Conservation (phyloP, 164 flowering plant genomes). For the Stephania yunnanensis region DNA sequence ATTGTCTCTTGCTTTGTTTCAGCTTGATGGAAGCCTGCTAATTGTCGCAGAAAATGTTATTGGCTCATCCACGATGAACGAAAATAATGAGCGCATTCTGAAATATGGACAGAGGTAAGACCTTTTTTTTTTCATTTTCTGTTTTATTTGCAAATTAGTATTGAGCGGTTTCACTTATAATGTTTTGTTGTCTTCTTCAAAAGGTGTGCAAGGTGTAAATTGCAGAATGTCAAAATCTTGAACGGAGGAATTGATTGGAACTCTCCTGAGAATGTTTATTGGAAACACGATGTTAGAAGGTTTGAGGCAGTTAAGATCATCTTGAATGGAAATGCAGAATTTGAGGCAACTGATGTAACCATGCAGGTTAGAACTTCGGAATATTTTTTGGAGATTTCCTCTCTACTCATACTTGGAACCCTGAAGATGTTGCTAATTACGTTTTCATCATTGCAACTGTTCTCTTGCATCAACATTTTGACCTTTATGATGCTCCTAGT, state of each 20-base stretch:
- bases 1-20: constrained; percentile 16
- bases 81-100: constrained; percentile 49
- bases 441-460: not conserved
- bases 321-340: constrained; percentile 96
- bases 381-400: too few relatives aligned
- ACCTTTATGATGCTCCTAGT: not conserved
- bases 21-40: constrained; percentile 91
- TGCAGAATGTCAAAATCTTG: constrained; percentile 62
- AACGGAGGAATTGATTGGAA: constrained; percentile 89
- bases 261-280: constrained; percentile 51
- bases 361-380: constrained; percentile 42
- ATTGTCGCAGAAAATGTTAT: constrained; percentile 66
- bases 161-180: not conserved
- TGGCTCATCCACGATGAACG: constrained; percentile 48
- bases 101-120: constrained; percentile 81
- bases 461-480: not conserved
- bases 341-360: constrained; percentile 75
- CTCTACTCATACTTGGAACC: too few relatives aligned
- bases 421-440: too few relatives aligned
- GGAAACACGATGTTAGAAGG: constrained; percentile 84
- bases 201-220: constrained; percentile 84
- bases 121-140: not conserved
- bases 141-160: not conserved
- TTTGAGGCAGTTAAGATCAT: constrained; percentile 56
- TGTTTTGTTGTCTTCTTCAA: not conserved